Evolutionary conservation across 108 stramenopile genomes (phyloP), one percentile per base, ranked within the genome.

Genomic region (Schizochytrium sp.): DNA sequence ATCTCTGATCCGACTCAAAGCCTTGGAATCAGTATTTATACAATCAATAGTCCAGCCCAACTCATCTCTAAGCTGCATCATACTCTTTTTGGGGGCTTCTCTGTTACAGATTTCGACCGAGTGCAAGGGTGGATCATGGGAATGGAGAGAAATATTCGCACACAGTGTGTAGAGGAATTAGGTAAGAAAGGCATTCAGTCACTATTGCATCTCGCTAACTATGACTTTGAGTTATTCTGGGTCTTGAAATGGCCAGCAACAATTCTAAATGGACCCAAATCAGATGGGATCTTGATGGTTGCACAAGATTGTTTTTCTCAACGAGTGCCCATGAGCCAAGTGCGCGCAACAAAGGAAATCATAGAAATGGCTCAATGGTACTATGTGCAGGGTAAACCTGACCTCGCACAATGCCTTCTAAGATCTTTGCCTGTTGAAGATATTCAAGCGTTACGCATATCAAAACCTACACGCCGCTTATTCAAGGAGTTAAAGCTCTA

Each of bases 181-280:
- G 47, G 50, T 5, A 10, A 5, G n/a, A 28, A 83, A 55, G 50
- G 53, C 50, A 10, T 83, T 49, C 50, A n/a, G 13, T 47, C 45
- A 40, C 76, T 83, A n/a, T 53, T 83, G 45, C 50, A 17, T 10
- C 76, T 83, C 15, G n/a, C 50, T 5, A 38, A 55, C 19, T 46
- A 17, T 83, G 76, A 83, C 47, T 83, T 83, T 83, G 76, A 83
- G 76, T 5, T 83, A n/a, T 83, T 83, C 40, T 55, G 53, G 47
- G 3, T 38, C 5, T 53, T 83, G 3, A 83, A 83, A 28, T 83
- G 76, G 76, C 10, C 28, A 53, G 5, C 55, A 42, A 12, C 19
- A 7, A 83, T 55, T 47, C 38, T 10, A 10, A 2, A 72, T 1
- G 40, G 15, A 44, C 40, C 42, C 42, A 38, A 44, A 40, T 10